Base-by-base conservation (phyloP, 2,329 filamentous ascomycete species). In the Cladophialophora yegresii region DNA sequence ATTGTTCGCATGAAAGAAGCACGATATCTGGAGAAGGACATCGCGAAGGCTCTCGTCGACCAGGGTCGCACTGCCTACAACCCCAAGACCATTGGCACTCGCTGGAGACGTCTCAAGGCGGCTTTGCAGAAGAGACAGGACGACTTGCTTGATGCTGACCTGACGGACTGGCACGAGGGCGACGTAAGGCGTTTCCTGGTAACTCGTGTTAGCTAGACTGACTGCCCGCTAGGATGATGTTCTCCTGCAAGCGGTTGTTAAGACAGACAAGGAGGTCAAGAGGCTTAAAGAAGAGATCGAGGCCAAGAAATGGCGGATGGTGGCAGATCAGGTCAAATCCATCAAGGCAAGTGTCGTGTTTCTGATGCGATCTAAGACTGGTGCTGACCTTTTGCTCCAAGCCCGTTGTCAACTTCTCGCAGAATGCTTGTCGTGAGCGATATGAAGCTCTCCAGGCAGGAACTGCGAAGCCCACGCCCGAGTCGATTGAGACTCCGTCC, bases 101-200 rank as follows among this genome's bases (percentile, higher is more conserved):
- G 82, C 45, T 82, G 79, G 72, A 70, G 73, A 49, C 79, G 81
- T 23, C 75, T 83, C 56, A 77, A 78, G 60, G 74, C 76, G 43
- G 77, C 75, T 1, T 73, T 81, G 51, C 76, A 77, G 36, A 72
- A 76, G 43, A 74, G 75, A 23, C 74, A 80, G n/a, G 80, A 83
- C 63, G 75, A 77, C 51, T 72, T 77, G 26, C 74, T 84, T 0
- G 75, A 80, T 53, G 77, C 80, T 56, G 78, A 81, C 45, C 72
- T 80, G 65, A 80, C 76, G 56, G 80, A 81, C 69, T 84, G 82
- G 82, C 76, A 80, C 57, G 73, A 76, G 12, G 77, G 77, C 20
- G 82, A 84, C 71, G 81, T 82, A 72, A 69, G 75, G 64, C 20
- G 26, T 20, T 36, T 13, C 20, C 10, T 47, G 22, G 12, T 12